Evolutionary conservation across 2,329 filamentous ascomycete genomes (phyloP).

Genomic region (Ilyonectria destructans): DNA sequence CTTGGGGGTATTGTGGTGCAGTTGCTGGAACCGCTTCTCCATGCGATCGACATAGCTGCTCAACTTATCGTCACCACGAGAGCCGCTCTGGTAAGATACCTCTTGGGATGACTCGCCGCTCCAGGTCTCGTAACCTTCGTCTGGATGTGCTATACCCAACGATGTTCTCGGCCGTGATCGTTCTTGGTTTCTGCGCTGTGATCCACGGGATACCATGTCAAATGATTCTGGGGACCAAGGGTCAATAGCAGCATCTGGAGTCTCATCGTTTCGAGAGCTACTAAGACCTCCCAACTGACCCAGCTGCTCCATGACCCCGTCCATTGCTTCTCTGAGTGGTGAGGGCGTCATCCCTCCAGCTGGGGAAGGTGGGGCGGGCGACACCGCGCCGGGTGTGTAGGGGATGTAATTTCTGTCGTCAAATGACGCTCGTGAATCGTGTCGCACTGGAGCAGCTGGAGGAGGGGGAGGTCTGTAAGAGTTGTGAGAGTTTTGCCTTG

Average conservation of each 20-base stretch:
- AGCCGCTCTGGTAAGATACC: constrained; percentile 59
- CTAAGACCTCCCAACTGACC: constrained; percentile 79
- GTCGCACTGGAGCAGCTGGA: constrained; percentile 40
- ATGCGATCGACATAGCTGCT: constrained; percentile 93
- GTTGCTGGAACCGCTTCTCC: constrained; percentile 84
- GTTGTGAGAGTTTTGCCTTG: constrained; percentile 59
- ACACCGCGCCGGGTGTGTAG: constrained; percentile 71
- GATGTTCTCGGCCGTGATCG: constrained; percentile 76
- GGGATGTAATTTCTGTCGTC: constrained; percentile 54
- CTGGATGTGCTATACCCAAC: constrained; percentile 76
- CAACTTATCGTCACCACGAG: constrained; percentile 72
- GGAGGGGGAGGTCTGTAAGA: constrained; percentile 53
- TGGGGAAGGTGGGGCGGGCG: constrained; percentile 79
- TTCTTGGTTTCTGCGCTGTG: constrained; percentile 48
- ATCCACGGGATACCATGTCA: constrained; percentile 63
- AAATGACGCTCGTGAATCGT: constrained; percentile 45
- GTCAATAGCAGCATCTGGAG: constrained; percentile 73
- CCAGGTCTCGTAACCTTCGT: constrained; percentile 75
- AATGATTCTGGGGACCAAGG: constrained; percentile 96
- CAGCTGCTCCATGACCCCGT: constrained; percentile 96
- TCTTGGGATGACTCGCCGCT: constrained; percentile 69
- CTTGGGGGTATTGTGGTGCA: constrained; percentile 75
- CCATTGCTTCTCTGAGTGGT: constrained; percentile 94
- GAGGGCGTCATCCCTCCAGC: constrained; percentile 85
- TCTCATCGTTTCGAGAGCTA: constrained; percentile 70